Evolutionary conservation across 805 yeast genomes (phyloP).

Genomic region (Yamadazyma sp.): DNA sequence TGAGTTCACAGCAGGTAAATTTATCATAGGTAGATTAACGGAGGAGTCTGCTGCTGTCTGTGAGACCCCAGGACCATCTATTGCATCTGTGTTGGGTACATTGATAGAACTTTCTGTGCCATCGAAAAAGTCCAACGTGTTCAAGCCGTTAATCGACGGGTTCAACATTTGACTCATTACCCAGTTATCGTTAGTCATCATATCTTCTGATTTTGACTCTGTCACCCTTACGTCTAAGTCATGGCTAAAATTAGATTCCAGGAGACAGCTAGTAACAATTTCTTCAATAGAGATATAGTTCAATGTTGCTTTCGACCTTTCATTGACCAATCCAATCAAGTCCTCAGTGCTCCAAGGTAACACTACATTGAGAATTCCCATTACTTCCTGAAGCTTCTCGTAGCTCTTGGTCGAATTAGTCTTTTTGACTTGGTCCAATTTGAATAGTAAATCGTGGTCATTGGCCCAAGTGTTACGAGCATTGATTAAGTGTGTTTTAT

Average conservation of each 20-base stretch:
- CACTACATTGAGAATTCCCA: constrained; percentile 47
- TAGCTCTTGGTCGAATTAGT: constrained; percentile 26
- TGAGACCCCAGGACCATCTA: no score
- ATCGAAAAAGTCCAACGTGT: constrained; percentile 3
- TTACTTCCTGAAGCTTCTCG: constrained; percentile 45
- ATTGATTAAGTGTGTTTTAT: constrained; percentile 32
- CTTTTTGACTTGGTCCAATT: not conserved
- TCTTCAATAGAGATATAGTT: constrained; percentile 60
- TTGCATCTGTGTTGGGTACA: no score
- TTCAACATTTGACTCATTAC: constrained; percentile 16
- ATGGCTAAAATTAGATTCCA: constrained; percentile 30
- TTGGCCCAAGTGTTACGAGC: constrained; percentile 29
- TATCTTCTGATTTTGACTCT: constrained; percentile 4
- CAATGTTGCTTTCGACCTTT: constrained; percentile 39
- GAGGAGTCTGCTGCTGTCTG: no score
- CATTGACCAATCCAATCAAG: constrained; percentile 50
- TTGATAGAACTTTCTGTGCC: not conserved
- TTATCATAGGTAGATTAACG: not conserved
- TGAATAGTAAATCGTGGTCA: constrained; percentile 4
- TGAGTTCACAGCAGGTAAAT: no score
- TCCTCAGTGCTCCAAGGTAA: constrained; percentile 60
- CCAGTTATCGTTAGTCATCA: constrained; percentile 12
- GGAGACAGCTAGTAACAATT: constrained; percentile 58
- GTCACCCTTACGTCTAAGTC: constrained; percentile 1
- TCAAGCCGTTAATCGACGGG: constrained; percentile 8